Evolutionary conservation across 345 rosid genomes (phyloP).

Genomic region (Crucihimalaya himalaica): DNA sequence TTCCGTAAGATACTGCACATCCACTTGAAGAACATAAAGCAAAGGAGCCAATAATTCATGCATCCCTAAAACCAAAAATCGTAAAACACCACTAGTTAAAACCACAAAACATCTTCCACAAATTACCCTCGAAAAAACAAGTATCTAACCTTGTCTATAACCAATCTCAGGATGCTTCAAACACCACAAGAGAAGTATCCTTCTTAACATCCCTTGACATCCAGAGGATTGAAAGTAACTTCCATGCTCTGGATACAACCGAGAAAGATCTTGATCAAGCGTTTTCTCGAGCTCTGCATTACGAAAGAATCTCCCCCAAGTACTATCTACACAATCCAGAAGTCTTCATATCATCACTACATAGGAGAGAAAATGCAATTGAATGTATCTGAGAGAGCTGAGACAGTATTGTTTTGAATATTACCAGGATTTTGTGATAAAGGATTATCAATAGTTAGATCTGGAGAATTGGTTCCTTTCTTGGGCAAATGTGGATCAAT

Average conservation of each 20-base stretch:
- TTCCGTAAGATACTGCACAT: constrained; percentile 69
- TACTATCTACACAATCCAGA: constrained; percentile 66
- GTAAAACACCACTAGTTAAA: background rate
- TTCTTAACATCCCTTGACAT: constrained; percentile 94
- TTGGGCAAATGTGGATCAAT: constrained; percentile 77
- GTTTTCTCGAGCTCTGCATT: constrained; percentile 94
- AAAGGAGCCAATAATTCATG: constrained; percentile 97
- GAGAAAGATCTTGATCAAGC: constrained; percentile 89
- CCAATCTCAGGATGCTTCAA: constrained; percentile 86
- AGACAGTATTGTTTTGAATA: background rate
- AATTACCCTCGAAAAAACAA: background rate
- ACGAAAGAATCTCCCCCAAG: constrained; percentile 94
- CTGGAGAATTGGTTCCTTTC: constrained; percentile 62
- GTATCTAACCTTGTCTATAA: constrained; percentile 77
- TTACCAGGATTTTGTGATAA: constrained; percentile 95
- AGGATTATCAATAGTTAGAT: constrained; percentile 84
- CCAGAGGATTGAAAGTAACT: constrained; percentile 93
- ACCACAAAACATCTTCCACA: background rate
- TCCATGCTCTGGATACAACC: constrained; percentile 94
- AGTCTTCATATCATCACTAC: background rate
- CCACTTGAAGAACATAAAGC: constrained; percentile 91
- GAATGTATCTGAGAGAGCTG: background rate
- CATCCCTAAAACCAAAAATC: constrained; percentile 63
- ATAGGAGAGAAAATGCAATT: background rate
- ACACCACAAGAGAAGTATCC: constrained; percentile 91